Base-by-base conservation (phyloP, 78 protist species). In the Isochrysis galbana region DNA sequence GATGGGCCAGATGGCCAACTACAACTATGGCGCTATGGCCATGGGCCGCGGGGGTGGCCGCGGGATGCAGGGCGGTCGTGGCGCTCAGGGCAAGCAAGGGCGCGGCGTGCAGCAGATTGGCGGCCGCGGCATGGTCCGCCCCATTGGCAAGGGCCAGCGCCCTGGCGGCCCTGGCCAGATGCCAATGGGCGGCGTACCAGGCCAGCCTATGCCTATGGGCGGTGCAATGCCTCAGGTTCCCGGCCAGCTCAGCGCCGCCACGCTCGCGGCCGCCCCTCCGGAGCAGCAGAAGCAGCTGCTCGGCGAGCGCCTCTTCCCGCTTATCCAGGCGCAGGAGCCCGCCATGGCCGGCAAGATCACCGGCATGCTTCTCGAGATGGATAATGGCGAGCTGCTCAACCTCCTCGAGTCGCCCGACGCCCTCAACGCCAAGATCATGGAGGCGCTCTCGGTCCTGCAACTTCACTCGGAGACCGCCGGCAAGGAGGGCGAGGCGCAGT, bases 341-440 rank as follows among this genome's bases (percentile, higher is more conserved):
- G 78, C 45, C 38, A 84, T 70, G 1, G 98, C 98, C 44, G 97
- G 96, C 84, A 97, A 97, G 95, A 97, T 97, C 94, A 97, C 98
- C 0, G 98, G 98, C 91, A 97, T 97, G 98, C 94, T 97, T 4
- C 91, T 97, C 23, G 98, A 96, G 93, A 94, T 97, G 98, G 98
- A 97, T 92, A 93, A 91, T 90, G 3, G 93, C 34, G 98, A 97
- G 90, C 93, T 97, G 39, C 93, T 96, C 67, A 74, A 94, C 87
- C 93, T 97, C 47, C 90, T 97, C 89, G 97, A 96, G 90, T 23
- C 69, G 47, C 95, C 78, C 34, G 92, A 89, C 5, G 90, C 92
- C 46, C 96, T 97, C 55, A 23, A 0, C 47, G 54, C 23, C 54
- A 95, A 96, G 94, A 94, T 96, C 90, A 46, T 48, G n/a, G 98